A percentile compares a stretch with the other conserved stretches of the same genome.
Conservation (phyloP, 129 eudicot genomes). For the Artemisia tridentata region DNA sequence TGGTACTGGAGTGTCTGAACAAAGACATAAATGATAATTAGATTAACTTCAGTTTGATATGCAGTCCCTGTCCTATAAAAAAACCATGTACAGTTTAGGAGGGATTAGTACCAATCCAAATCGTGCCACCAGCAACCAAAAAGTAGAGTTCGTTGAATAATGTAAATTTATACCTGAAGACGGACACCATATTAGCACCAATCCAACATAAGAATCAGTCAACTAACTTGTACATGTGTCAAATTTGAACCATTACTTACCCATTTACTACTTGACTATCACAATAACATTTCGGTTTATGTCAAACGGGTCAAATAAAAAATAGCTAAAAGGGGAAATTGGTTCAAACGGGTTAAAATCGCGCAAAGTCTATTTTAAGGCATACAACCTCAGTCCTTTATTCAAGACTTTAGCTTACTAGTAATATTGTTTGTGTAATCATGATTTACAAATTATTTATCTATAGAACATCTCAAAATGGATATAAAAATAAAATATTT, state of each 20-base stretch:
- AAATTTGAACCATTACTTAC: not conserved
- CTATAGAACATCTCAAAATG: no score
- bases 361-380: not conserved
- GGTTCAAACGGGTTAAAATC: no score
- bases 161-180: slow-evolving; percentile 91
- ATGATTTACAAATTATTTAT: not conserved
- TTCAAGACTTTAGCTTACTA: not conserved
- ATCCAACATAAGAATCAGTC: slow-evolving; percentile 2
- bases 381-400: not conserved
- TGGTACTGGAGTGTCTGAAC: slow-evolving; percentile 57
- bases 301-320: no score
- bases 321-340: no score
- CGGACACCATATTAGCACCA: slow-evolving; percentile 7
- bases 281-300: no score
- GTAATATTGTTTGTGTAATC: not conserved
- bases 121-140: slow-evolving; percentile 95
- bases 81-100: slow-evolving; percentile 7
- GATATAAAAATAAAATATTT: not conserved
- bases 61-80: no score
- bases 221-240: not conserved
- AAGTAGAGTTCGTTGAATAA: slow-evolving; percentile 95
- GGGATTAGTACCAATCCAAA: slow-evolving; percentile 79
- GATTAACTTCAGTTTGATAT: not conserved
- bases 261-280: no score
- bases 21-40: slow-evolving; percentile 7